These are phyloP conservation scores for Hyaloscypha variabilis DNA, from an alignment of 495 filamentous ascomycete genomes.

Conservation along the genomic window DNA sequence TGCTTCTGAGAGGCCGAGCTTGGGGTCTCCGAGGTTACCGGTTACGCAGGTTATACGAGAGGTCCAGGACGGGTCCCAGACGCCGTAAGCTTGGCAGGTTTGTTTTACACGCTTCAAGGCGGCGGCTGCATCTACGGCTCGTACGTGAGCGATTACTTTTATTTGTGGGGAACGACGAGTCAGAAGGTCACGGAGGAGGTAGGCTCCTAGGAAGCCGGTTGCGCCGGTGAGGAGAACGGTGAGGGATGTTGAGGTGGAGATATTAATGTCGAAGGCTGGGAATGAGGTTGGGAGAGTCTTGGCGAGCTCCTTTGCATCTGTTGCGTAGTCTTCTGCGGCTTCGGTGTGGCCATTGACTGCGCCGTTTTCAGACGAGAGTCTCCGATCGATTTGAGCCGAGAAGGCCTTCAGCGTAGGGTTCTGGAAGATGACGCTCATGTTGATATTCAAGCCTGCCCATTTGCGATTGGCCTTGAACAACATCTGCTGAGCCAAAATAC, in stretches of 20 bases:
- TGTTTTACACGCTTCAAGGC: slow-evolving; percentile 53
- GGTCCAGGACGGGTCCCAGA: slow-evolving; percentile 78
- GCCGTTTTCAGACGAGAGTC: slow-evolving; percentile 32
- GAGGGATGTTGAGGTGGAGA: slow-evolving; percentile 36
- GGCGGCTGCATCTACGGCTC: slow-evolving; percentile 55
- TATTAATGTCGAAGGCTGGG: slow-evolving; percentile 37
- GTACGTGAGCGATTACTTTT: slow-evolving; percentile 79
- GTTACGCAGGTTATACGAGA: slow-evolving; percentile 63
- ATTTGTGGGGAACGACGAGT: slow-evolving; percentile 53
- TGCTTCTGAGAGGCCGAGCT: slow-evolving; percentile 66
- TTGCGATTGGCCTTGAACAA: slow-evolving; percentile 52
- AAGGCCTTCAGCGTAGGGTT: slow-evolving; percentile 75
- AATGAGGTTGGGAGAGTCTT: slow-evolving; percentile 49
- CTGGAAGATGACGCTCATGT: slow-evolving; percentile 76
- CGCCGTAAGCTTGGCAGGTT: slow-evolving; percentile 70
- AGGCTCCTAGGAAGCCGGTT: slow-evolving; percentile 89
- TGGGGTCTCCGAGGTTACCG: slow-evolving; percentile 72
- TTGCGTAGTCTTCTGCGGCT: slow-evolving; percentile 61
- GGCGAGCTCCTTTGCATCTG: slow-evolving; percentile 62
- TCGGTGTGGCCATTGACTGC: slow-evolving; percentile 41
- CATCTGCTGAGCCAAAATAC: slow-evolving; percentile 85
- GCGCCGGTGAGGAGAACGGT: slow-evolving; percentile 84
- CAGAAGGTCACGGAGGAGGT: slow-evolving; percentile 76
- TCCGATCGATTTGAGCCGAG: slow-evolving; percentile 72
- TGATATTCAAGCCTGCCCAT: slow-evolving; percentile 62